These are phyloP conservation scores for Chalaropsis ovoidea DNA, from an alignment of 2,329 filamentous ascomycete genomes.

Conservation along the genomic window DNA sequence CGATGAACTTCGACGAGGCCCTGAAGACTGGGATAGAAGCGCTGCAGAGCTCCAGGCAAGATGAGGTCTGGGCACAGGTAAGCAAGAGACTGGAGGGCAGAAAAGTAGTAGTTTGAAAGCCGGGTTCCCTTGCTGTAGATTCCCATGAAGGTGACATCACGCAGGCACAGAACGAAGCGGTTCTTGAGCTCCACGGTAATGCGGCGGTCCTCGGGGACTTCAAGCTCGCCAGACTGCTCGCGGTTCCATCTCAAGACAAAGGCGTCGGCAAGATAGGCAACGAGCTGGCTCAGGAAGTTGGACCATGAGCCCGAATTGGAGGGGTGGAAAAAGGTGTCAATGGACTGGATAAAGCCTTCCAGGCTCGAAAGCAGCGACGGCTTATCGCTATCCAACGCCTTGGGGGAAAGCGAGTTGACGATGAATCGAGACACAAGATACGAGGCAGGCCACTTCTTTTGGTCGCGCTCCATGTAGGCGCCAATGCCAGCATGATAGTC, in stretches of 20 bases:
- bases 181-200: conserved; percentile 73
- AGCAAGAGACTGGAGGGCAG: conserved; percentile 77
- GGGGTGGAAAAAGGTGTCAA: conserved; percentile 97
- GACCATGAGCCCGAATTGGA: conserved; percentile 94
- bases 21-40: conserved; percentile 94
- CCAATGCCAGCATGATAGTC: conserved; percentile 77
- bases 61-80: conserved; percentile 87
- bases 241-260: conserved; percentile 98
- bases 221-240: conserved; percentile 84
- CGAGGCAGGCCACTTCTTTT: conserved; percentile 80
- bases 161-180: conserved; percentile 79
- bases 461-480: conserved; percentile 80
- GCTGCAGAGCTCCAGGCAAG: conserved; percentile 81
- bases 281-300: conserved; percentile 75
- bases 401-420: conserved; percentile 81
- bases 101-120: conserved; percentile 83
- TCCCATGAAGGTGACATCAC: conserved; percentile 95
- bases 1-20: conserved; percentile 94
- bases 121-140: conserved; percentile 93
- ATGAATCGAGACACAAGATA: conserved; percentile 92
- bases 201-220: conserved; percentile 66
- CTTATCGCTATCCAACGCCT: conserved; percentile 57
- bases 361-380: conserved; percentile 75
- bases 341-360: conserved; percentile 83
- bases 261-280: conserved; percentile 86